Evolutionary conservation across 441 rosid species (phyloP).

Genomic region (Pelargonium cotyledonis): DNA sequence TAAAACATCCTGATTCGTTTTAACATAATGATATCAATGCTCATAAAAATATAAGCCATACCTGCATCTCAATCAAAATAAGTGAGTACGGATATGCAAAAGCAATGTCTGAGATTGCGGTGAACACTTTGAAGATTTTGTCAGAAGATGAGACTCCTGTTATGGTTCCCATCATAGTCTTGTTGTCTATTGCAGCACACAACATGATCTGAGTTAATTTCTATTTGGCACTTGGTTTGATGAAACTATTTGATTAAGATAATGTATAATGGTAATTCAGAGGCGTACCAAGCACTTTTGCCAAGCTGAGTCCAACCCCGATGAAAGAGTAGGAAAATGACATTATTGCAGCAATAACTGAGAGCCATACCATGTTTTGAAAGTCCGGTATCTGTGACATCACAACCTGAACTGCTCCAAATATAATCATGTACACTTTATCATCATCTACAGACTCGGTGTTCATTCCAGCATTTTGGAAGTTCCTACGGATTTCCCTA

Average conservation of each 20-base stretch:
- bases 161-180: not conserved
- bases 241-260: no score
- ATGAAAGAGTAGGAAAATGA: not conserved
- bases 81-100: not conserved
- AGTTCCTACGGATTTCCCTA: not conserved
- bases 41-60: no score
- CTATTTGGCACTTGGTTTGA: no score
- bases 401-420: conserved; percentile 24
- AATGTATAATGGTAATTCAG: no score
- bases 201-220: no score
- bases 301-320: not conserved
- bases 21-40: no score
- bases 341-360: not conserved
- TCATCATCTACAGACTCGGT: conserved; percentile 22
- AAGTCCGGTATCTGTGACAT: conserved; percentile 4
- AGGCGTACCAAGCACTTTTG: not conserved
- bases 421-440: conserved; percentile 26
- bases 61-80: not conserved
- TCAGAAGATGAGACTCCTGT: not conserved
- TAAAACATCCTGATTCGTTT: no score
- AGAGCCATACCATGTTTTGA: not conserved
- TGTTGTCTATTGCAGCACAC: no score
- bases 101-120: not conserved
- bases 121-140: not conserved
- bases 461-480: not conserved